Percentiles rank a stretch among this genome's conserved stretches.
Conservation (phyloP, 805 yeast species). For the Cyberlindnera bimundalis region DNA sequence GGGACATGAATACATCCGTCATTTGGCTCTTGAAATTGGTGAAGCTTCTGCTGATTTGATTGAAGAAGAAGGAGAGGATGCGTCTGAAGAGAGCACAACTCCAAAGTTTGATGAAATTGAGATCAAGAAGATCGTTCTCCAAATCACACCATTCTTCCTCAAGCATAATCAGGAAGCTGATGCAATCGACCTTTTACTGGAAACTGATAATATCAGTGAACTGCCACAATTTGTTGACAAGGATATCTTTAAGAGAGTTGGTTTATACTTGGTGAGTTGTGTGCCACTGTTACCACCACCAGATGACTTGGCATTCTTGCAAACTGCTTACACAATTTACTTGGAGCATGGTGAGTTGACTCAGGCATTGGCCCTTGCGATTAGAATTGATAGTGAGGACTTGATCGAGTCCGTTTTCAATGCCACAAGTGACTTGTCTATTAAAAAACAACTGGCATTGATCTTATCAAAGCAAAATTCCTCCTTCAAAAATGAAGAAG, state of each 20-base stretch:
- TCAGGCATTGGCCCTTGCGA: slow-evolving; percentile 87
- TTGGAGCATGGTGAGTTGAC: slow-evolving; percentile 74
- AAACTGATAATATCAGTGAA: slow-evolving; percentile 82
- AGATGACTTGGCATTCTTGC: slow-evolving; percentile 80
- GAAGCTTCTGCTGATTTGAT: slow-evolving; percentile 65
- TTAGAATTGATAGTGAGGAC: slow-evolving; percentile 79
- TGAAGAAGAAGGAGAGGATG: slow-evolving; percentile 34
- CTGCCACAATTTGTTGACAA: slow-evolving; percentile 82
- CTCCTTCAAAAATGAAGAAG: slow-evolving; percentile 67
- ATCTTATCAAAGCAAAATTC: slow-evolving; percentile 85
- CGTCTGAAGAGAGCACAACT: slow-evolving; percentile 10
- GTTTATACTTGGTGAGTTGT: slow-evolving; percentile 91
- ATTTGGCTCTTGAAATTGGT: slow-evolving; percentile 92
- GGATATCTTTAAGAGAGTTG: slow-evolving; percentile 80
- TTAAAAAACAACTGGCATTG: slow-evolving; percentile 89
- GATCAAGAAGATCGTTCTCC: slow-evolving; percentile 62
- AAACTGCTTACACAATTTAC: slow-evolving; percentile 86
- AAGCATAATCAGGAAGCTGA: slow-evolving; percentile 98
- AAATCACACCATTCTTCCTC: slow-evolving; percentile 84
- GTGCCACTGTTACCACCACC: slow-evolving; percentile 97
- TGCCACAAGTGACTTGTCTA: slow-evolving; percentile 66
- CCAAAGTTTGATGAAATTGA: slow-evolving; percentile 33
- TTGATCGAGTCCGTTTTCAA: slow-evolving; percentile 77
- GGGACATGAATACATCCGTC: slow-evolving; percentile 99
- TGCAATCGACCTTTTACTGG: slow-evolving; percentile 90